A percentile compares a stretch with the other conserved stretches of the same genome.
Conservation (phyloP, 1,139 yeast genomes). For the Blastobotrys malaysiensis region DNA sequence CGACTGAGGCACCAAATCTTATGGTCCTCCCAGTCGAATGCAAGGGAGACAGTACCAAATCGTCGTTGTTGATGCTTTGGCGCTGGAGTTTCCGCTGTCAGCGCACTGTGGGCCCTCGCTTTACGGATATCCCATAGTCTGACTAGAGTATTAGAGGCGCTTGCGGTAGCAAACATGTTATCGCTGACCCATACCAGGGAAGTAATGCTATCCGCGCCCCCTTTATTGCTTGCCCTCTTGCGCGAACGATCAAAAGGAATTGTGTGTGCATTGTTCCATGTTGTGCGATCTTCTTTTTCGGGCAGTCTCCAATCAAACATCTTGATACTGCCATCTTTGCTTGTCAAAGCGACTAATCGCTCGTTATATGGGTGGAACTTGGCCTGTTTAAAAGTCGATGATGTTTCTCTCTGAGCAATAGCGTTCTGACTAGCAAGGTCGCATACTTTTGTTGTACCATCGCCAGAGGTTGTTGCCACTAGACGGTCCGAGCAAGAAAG, state of each 20-base stretch:
- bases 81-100: slow-evolving; percentile 6
- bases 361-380: slow-evolving; percentile 1
- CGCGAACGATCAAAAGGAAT: background rate
- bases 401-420: background rate
- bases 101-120: background rate
- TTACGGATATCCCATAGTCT: slow-evolving; percentile 10
- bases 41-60: slow-evolving; percentile 20
- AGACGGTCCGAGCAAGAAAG: background rate
- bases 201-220: slow-evolving; percentile 4
- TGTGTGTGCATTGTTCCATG: background rate
- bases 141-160: slow-evolving; percentile 11
- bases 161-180: slow-evolving; percentile 1
- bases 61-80: slow-evolving; percentile 9
- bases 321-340: background rate
- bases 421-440: background rate
- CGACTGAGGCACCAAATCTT: slow-evolving; percentile 23
- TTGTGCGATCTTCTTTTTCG: background rate
- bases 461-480: slow-evolving; percentile 2
- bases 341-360: background rate
- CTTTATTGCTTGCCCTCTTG: background rate
- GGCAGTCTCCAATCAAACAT: background rate
- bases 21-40: slow-evolving; percentile 17
- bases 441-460: background rate
- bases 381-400: background rate
- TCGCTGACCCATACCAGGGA: slow-evolving; percentile 8